Percentiles rank a stretch among this genome's conserved stretches.
Conservation (phyloP, 2,329 filamentous ascomycete species). For the Fusarium brevicatenulatum region DNA sequence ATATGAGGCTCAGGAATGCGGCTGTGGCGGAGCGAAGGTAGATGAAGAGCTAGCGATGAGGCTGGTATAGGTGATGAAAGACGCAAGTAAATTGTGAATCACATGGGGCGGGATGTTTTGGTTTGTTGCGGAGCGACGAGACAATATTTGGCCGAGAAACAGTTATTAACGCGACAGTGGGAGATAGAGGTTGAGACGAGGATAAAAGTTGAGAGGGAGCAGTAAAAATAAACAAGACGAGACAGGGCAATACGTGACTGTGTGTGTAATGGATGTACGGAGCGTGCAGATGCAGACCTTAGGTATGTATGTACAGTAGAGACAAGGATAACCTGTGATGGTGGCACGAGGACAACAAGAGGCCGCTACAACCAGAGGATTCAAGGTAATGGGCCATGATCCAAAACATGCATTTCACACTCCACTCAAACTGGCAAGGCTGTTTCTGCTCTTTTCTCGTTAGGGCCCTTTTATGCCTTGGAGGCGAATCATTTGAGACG, state of each 20-base stretch:
- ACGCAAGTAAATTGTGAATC: conserved; percentile 31
- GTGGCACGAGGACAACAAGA: conserved; percentile 32
- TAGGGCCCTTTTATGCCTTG: conserved; percentile 25
- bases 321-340: conserved; percentile 29
- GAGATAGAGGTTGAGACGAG: neutral
- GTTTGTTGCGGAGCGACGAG: conserved; percentile 37
- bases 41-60: conserved; percentile 29
- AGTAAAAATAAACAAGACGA: conserved; percentile 20
- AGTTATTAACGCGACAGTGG: conserved; percentile 4
- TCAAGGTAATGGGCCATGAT: conserved; percentile 25
- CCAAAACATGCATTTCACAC: conserved; percentile 28
- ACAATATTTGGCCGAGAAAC: neutral
- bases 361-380: conserved; percentile 24
- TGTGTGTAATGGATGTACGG: conserved; percentile 2
- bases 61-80: conserved; percentile 16
- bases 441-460: conserved; percentile 23
- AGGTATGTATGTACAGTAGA: neutral
- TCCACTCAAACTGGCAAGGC: conserved; percentile 12
- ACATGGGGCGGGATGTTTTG: conserved; percentile 41
- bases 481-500: conserved; percentile 30
- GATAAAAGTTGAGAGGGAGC: neutral
- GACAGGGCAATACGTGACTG: conserved; percentile 1
- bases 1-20: conserved; percentile 14
- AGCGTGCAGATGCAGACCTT: neutral
- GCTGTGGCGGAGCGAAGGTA: conserved; percentile 27